These are phyloP conservation scores for Oryza glaberrima DNA, from an alignment of 176 grass and related monocot genomes.

Conservation along the genomic window DNA sequence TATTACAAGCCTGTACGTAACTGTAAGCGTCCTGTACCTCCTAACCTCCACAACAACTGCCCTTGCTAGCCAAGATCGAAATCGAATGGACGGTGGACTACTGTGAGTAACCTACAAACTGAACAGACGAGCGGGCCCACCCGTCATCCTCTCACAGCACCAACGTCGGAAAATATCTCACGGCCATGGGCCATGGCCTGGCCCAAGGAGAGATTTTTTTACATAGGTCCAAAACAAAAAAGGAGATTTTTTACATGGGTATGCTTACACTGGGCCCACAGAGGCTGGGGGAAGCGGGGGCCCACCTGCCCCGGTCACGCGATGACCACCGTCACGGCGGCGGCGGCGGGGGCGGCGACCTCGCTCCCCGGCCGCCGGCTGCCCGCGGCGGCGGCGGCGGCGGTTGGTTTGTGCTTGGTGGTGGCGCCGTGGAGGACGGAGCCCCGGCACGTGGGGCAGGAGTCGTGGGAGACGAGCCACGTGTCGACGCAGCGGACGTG, in stretches of 20 bases:
- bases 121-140: not conserved
- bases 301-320: constrained; percentile 39
- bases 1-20: not conserved
- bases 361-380: constrained; percentile 25
- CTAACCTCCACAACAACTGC: not conserved
- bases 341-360: not conserved
- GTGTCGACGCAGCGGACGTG: constrained; percentile 88
- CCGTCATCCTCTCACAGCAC: not conserved
- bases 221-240: not conserved
- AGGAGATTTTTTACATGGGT: constrained; percentile 23
- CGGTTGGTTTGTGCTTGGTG: not conserved
- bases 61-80: not conserved
- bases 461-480: constrained; percentile 75
- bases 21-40: not conserved
- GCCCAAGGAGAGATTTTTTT: not conserved
- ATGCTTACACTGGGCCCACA: constrained; percentile 20
- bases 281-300: not conserved
- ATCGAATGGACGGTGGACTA: constrained; percentile 1
- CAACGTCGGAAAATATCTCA: constrained; percentile 39
- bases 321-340: constrained; percentile 42
- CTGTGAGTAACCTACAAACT: not conserved
- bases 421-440: constrained; percentile 51
- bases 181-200: not conserved
- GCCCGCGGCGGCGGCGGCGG: not conserved
- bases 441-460: constrained; percentile 83